A percentile compares a stretch with the other conserved stretches of the same genome.
These are phyloP conservation scores for Oropetium thomaeum DNA, from an alignment of 176 grass and related monocot species.

Conservation along the genomic window DNA sequence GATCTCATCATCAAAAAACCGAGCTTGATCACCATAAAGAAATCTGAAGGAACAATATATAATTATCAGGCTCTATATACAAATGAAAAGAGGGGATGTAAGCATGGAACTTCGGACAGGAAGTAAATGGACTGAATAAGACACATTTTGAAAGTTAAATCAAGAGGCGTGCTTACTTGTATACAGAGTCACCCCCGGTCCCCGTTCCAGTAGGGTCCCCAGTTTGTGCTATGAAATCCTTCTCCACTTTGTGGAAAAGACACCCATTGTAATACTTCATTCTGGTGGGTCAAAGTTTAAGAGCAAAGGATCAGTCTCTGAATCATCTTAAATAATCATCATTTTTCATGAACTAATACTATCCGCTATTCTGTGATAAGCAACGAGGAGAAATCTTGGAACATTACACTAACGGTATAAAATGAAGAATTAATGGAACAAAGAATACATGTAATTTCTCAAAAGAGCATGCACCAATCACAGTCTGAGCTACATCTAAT, in stretches of 20 bases:
- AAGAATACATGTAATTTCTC: not conserved
- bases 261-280: conserved; percentile 98
- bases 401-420: not conserved
- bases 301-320: conserved; percentile 10
- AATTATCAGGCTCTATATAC: conserved; percentile 21
- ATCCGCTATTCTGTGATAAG: not conserved
- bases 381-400: not conserved
- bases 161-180: conserved; percentile 59
- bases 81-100: not conserved
- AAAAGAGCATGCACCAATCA: not conserved
- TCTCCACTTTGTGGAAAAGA: conserved; percentile 96
- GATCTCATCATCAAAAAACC: conserved; percentile 88
- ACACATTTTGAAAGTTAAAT: not conserved
- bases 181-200: conserved; percentile 78
- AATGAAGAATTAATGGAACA: not conserved
- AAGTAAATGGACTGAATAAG: conserved; percentile 1
- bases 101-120: not conserved
- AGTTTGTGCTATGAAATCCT: conserved; percentile 91
- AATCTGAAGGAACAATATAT: conserved; percentile 53
- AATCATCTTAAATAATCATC: not conserved
- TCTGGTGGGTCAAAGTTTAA: conserved; percentile 34
- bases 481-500: not conserved
- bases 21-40: conserved; percentile 89
- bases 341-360: not conserved
- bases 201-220: conserved; percentile 81